Evolutionary conservation across 1,284 basidiomycete species (phyloP).

Genomic region (Moesziomyces aphidis): DNA sequence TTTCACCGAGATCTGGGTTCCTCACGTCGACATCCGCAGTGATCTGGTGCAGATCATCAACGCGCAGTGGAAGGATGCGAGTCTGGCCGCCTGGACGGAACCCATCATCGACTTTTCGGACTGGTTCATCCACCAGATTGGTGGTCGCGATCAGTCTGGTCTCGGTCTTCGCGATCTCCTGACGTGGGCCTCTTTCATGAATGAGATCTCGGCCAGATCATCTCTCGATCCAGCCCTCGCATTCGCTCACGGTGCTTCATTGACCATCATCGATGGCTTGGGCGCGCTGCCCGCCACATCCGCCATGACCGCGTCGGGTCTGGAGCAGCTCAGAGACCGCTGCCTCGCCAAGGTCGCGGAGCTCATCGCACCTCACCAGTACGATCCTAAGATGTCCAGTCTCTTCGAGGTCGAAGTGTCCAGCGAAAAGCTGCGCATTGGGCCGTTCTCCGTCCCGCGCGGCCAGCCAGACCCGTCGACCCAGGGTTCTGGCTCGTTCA

Average conservation of each 20-base stretch:
- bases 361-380: conserved; percentile 65
- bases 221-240: conserved; percentile 52
- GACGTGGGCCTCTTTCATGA: conserved; percentile 91
- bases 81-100: conserved; percentile 74
- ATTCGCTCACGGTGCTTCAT: conserved; percentile 69
- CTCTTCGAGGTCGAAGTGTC: conserved; percentile 69
- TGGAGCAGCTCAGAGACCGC: conserved; percentile 78
- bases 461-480: conserved; percentile 70
- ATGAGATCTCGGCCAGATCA: conserved; percentile 72
- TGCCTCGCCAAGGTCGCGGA: conserved; percentile 61
- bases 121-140: conserved; percentile 80
- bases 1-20: conserved; percentile 99
- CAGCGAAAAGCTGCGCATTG: conserved; percentile 74
- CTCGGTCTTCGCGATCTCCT: conserved; percentile 83
- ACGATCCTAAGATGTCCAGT: conserved; percentile 61
- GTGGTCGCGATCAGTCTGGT: conserved; percentile 73
- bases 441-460: conserved; percentile 79
- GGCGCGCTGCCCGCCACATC: conserved; percentile 64
- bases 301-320: conserved; percentile 70
- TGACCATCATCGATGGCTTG: conserved; percentile 69
- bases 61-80: conserved; percentile 76
- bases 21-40: conserved; percentile 79
- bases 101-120: conserved; percentile 82
- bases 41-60: conserved; percentile 86
- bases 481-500: conserved; percentile 72